A percentile compares a stretch with the other conserved stretches of the same genome.
Evolutionary conservation across 441 rosid species (phyloP).

Genomic region (Pelargonium fulgidum): DNA sequence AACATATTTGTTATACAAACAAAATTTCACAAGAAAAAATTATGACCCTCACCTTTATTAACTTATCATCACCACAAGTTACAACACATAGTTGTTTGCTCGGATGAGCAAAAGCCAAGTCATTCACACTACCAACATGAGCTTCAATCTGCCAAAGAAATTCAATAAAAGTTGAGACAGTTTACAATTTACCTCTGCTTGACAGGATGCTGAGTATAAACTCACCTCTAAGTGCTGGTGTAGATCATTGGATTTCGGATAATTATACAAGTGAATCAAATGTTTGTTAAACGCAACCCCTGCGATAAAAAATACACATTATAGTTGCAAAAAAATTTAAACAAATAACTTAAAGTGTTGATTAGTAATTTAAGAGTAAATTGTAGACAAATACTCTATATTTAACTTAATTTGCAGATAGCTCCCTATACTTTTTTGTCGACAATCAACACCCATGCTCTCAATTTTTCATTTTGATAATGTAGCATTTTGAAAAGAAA

Average conservation of each 20-base stretch:
- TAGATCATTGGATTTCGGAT: conserved; percentile 52
- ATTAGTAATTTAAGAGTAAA: too few species aligned
- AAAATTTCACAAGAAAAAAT: conserved; percentile 9
- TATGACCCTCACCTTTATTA: conserved; percentile 56
- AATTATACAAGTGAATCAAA: conserved; percentile 62
- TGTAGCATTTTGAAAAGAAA: too few species aligned
- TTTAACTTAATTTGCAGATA: too few species aligned
- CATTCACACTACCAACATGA: conserved; percentile 80
- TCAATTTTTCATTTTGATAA: too few species aligned
- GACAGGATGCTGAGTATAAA: conserved; percentile 16
- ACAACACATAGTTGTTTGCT: conserved; percentile 73
- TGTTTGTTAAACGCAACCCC: conserved; percentile 77
- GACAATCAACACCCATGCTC: too few species aligned
- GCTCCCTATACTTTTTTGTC: too few species aligned
- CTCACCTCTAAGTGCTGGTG: conserved; percentile 67
- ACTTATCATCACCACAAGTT: conserved; percentile 88
- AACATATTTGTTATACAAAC: conserved; percentile 13
- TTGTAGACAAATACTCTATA: too few species aligned
- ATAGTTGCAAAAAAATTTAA: conserved; percentile 20
- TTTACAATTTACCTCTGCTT: conserved; percentile 9
- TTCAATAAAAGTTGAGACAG: conserved; percentile 17
- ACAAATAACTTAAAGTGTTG: background rate
- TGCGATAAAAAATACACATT: conserved; percentile 28
- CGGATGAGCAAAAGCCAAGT: conserved; percentile 83
- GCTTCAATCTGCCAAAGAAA: conserved; percentile 75